Evolutionary conservation across 495 filamentous ascomycete species (phyloP).

Genomic region (Articulospora tetracladia): DNA sequence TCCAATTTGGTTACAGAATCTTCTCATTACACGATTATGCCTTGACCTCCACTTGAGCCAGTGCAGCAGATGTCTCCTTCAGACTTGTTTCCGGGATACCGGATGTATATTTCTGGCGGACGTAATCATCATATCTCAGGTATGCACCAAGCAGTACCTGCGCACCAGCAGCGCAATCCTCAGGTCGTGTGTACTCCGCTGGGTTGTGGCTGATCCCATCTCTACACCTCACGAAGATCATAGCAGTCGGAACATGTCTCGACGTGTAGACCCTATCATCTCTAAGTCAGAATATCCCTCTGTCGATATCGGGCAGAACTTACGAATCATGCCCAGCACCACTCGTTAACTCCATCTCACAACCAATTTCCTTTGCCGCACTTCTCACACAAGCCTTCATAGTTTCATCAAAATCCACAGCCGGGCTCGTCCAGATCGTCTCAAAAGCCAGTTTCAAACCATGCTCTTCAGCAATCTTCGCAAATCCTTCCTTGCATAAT

Average conservation of each 20-base stretch:
- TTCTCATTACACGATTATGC: too few species aligned
- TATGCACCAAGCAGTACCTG: neutral
- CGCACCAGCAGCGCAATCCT: slow-evolving; percentile 10
- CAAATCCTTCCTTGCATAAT: neutral
- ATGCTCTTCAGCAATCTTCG: neutral
- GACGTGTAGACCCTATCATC: neutral
- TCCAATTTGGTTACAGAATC: too few species aligned
- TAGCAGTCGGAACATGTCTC: slow-evolving; percentile 2
- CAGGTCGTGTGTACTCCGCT: neutral
- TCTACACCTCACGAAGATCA: slow-evolving; percentile 3
- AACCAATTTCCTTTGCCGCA: neutral
- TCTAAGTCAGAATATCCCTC: neutral
- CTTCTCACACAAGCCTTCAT: neutral
- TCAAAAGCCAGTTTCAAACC: neutral
- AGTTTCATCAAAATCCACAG: neutral
- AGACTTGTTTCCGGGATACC: too few species aligned
- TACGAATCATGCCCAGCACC: neutral
- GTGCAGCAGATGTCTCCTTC: too few species aligned
- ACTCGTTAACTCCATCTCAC: neutral
- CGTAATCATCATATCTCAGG: slow-evolving; percentile 4
- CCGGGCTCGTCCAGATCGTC: neutral
- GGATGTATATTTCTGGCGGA: neutral
- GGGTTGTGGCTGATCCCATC: slow-evolving; percentile 7
- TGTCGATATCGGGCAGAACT: neutral
- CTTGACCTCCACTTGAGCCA: too few species aligned